These are phyloP conservation scores for Cryptococcus sp. DNA, from an alignment of 1,284 basidiomycete genomes.

Conservation along the genomic window DNA sequence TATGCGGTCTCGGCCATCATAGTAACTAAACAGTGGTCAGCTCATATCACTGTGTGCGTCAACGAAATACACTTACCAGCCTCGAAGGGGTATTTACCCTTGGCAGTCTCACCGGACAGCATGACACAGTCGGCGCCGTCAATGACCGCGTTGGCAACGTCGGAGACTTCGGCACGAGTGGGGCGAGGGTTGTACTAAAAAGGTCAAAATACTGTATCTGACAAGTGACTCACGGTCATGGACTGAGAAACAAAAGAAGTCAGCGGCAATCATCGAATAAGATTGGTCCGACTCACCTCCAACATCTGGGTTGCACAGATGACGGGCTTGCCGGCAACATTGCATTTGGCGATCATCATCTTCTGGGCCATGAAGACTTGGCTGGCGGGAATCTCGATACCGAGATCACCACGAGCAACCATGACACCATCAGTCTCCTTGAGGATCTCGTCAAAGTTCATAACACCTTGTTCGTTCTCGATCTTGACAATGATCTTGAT, in stretches of 20 bases:
- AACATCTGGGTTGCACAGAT: slow-evolving; percentile 99
- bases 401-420: slow-evolving; percentile 97
- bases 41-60: background rate
- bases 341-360: slow-evolving; percentile 99
- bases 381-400: slow-evolving; percentile 96
- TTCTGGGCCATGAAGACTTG: slow-evolving; percentile 98
- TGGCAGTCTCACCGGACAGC: slow-evolving; percentile 97
- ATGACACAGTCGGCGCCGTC: slow-evolving; percentile 98
- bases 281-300: slow-evolving; percentile 64
- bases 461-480: slow-evolving; percentile 95
- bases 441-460: slow-evolving; percentile 96
- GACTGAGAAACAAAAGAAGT: slow-evolving; percentile 59
- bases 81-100: slow-evolving; percentile 89
- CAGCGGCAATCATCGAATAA: slow-evolving; percentile 10
- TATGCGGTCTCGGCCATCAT: slow-evolving; percentile 99
- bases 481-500: slow-evolving; percentile 99
- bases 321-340: slow-evolving; percentile 92
- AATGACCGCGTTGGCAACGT: slow-evolving; percentile 95
- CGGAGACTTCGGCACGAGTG: slow-evolving; percentile 94
- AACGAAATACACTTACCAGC: slow-evolving; percentile 64
- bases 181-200: slow-evolving; percentile 88
- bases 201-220: slow-evolving; percentile 9
- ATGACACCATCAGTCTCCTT: slow-evolving; percentile 93
- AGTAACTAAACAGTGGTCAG: slow-evolving; percentile 38
- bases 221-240: slow-evolving; percentile 71